Percentiles rank a stretch among this genome's conserved stretches.
Evolutionary conservation across 495 filamentous ascomycete genomes (phyloP).

Genomic region (Penicillium atrosanguineum): DNA sequence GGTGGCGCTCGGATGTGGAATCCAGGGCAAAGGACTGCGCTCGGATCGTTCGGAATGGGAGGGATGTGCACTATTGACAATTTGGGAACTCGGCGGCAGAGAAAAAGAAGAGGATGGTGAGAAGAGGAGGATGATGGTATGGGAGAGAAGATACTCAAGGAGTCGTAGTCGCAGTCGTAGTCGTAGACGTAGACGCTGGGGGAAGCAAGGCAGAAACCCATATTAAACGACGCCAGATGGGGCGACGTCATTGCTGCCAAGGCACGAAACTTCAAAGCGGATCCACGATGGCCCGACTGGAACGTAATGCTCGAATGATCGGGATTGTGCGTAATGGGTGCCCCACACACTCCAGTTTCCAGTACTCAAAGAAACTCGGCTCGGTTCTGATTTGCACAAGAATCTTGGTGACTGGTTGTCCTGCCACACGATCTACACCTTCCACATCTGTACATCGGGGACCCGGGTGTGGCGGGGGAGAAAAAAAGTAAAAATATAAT

Average conservation of each 20-base stretch:
- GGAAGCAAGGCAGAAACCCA: neutral
- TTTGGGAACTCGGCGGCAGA: neutral
- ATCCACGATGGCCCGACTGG: neutral
- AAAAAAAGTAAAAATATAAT: neutral
- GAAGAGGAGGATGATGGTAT: neutral
- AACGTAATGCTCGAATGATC: too few species aligned
- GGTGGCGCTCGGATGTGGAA: constrained; percentile 17
- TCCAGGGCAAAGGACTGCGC: neutral
- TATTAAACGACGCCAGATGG: neutral
- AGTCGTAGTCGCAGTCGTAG: too few species aligned
- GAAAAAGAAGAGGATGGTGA: neutral
- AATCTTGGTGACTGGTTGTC: constrained; percentile 2
- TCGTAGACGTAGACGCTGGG: too few species aligned
- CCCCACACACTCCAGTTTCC: neutral
- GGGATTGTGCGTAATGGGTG: neutral
- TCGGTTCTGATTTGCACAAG: neutral
- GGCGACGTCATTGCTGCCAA: constrained; percentile 24
- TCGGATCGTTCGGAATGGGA: neutral
- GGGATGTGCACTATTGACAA: neutral
- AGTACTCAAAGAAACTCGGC: neutral
- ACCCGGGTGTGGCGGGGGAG: neutral
- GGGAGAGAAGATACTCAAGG: neutral
- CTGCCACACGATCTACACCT: constrained; percentile 4
- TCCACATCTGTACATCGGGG: too few species aligned
- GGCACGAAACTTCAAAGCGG: constrained; percentile 1